These are phyloP conservation scores for Penicillium sp. DNA, from an alignment of 2,329 filamentous ascomycete species.

Conservation along the genomic window DNA sequence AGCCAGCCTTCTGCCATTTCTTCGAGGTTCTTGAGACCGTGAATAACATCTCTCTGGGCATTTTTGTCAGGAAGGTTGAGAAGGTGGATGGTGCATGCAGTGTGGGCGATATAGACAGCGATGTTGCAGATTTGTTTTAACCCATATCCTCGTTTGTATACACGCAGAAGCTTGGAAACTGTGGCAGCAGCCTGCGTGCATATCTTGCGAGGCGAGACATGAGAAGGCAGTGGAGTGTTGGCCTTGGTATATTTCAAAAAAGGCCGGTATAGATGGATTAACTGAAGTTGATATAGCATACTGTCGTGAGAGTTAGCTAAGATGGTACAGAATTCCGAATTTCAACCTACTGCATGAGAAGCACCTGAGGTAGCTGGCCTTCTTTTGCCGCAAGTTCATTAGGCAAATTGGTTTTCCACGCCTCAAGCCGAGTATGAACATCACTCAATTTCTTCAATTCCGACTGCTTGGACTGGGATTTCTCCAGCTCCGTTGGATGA, in stretches of 20 bases:
- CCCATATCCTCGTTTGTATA: conserved; percentile 91
- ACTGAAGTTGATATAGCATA: conserved; percentile 96
- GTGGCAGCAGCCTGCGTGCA: conserved; percentile 86
- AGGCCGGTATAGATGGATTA: conserved; percentile 92
- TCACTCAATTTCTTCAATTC: conserved; percentile 93
- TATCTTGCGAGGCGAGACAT: conserved; percentile 85
- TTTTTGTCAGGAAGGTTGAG: conserved; percentile 92
- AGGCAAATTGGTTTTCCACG: conserved; percentile 82
- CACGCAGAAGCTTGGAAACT: conserved; percentile 88
- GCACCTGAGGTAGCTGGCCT: conserved; percentile 79
- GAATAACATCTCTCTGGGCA: conserved; percentile 81
- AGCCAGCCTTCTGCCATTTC: conserved; percentile 96
- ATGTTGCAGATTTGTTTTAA: conserved; percentile 94
- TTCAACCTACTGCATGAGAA: conserved; percentile 75
- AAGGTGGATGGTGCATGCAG: conserved; percentile 89
- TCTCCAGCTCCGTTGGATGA: conserved; percentile 67
- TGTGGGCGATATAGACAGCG: conserved; percentile 91
- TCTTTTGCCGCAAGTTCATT: conserved; percentile 86
- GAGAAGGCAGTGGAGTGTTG: conserved; percentile 77
- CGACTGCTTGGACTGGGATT: conserved; percentile 67
- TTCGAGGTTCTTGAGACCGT: conserved; percentile 86
- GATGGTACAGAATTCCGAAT: not conserved
- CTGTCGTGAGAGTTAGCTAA: conserved; percentile 48
- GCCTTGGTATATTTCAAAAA: conserved; percentile 86
- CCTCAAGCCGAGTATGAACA: conserved; percentile 82